Evolutionary conservation across 148 eudicot species (phyloP).

Genomic region (Rhododendron kiyosumense): DNA sequence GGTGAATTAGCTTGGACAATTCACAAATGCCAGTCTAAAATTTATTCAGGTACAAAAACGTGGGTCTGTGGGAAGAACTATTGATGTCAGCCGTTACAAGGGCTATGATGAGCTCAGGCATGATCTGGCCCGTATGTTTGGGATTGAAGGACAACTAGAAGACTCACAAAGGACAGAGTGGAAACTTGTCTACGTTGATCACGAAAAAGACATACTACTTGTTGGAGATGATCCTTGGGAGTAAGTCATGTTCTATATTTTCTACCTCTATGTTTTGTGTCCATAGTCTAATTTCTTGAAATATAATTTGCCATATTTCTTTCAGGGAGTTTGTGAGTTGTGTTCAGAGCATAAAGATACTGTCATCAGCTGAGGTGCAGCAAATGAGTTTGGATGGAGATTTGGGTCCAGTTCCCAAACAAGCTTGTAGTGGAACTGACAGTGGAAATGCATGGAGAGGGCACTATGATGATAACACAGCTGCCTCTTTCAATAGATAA

Average conservation of each 20-base stretch:
- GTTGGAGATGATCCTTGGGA: conserved; percentile 99
- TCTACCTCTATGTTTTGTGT: neutral
- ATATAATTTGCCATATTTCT: neutral
- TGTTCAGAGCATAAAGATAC: conserved; percentile 95
- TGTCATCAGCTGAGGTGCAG: conserved; percentile 84
- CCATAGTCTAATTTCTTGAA: neutral
- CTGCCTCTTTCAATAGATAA: conserved; percentile 72
- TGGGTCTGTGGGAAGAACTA: conserved; percentile 96
- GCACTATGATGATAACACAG: conserved; percentile 73
- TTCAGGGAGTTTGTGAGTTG: conserved; percentile 93
- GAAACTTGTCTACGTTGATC: conserved; percentile 97
- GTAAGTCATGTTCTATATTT: conserved; percentile 41
- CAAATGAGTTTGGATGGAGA: conserved; percentile 98
- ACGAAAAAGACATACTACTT: conserved; percentile 86
- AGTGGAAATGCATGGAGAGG: conserved; percentile 93
- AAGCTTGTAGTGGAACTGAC: conserved; percentile 84
- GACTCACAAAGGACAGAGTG: conserved; percentile 87
- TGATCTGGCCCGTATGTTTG: conserved; percentile 96
- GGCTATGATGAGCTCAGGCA: conserved; percentile 82
- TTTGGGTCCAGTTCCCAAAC: conserved; percentile 68
- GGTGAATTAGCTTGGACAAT: neutral
- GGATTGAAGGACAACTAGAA: conserved; percentile 89
- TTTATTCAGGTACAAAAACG: conserved; percentile 84
- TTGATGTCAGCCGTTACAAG: conserved; percentile 89
- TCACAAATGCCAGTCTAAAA: conserved; percentile 1